Evolutionary conservation across 768 basidiomycete species (phyloP).

Genomic region (Trametes maxima): DNA sequence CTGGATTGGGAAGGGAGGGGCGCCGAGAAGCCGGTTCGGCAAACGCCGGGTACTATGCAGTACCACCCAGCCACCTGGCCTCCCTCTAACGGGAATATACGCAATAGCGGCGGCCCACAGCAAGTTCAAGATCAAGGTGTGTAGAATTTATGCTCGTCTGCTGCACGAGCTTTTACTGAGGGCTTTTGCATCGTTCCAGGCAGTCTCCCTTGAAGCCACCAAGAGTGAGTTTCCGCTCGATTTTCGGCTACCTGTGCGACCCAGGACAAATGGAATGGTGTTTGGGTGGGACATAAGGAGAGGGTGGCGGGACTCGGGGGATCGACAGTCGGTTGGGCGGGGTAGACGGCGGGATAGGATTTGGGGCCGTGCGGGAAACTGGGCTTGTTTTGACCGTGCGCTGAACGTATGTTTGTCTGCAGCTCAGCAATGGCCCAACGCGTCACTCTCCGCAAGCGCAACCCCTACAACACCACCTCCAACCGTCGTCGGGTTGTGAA

Average conservation of each 20-base stretch:
- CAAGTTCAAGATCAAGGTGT: slow-evolving; percentile 39
- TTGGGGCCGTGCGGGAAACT: slow-evolving; percentile 2
- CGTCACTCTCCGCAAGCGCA: slow-evolving; percentile 98
- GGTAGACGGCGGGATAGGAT: neutral
- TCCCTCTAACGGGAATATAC: slow-evolving; percentile 25
- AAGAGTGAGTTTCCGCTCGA: slow-evolving; percentile 27
- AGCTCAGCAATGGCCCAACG: slow-evolving; percentile 87
- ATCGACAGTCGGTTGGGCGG: neutral
- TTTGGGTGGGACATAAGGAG: neutral
- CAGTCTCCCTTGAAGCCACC: slow-evolving; percentile 24
- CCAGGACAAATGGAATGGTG: neutral
- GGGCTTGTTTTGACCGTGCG: neutral
- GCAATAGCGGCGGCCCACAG: slow-evolving; percentile 34
- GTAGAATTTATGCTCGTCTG: slow-evolving; percentile 25
- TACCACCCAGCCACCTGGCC: slow-evolving; percentile 35
- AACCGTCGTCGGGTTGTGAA: slow-evolving; percentile 94
- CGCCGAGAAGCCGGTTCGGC: slow-evolving; percentile 17
- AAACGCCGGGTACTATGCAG: slow-evolving; percentile 34
- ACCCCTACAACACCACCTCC: slow-evolving; percentile 97
- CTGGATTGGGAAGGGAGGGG: neutral
- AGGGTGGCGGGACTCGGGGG: neutral
- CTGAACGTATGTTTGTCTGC: slow-evolving; percentile 24
- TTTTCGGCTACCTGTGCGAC: neutral
- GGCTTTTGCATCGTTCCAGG: slow-evolving; percentile 1
- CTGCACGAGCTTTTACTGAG: neutral